phyloP scores from a whole-genome alignment of 2,329 filamentous ascomycete genomes.

The Epichloe glyceriae region DNA sequence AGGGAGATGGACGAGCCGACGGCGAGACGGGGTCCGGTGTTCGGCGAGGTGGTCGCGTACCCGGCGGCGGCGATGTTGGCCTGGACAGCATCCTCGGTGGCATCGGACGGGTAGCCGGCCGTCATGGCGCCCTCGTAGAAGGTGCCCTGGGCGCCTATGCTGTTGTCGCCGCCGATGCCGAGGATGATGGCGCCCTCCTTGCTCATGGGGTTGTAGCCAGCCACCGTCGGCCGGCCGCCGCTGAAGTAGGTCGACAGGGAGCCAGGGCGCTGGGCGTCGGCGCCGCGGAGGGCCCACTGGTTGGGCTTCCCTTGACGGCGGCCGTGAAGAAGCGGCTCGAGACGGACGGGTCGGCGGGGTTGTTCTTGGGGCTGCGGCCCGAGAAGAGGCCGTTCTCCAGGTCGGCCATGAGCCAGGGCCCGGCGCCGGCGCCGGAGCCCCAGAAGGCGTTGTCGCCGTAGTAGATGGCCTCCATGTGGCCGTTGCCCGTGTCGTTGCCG shows the following conservation, averaged over 20 bases:
- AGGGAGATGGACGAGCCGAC: constrained; percentile 39
- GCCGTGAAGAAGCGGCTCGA: constrained; percentile 43
- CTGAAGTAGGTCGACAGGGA: constrained; percentile 44
- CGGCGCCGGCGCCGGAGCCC: constrained; percentile 43
- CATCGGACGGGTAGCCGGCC: constrained; percentile 45
- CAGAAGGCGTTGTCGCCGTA: constrained; percentile 40
- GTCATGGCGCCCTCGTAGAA: constrained; percentile 57
- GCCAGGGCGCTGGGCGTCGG: constrained; percentile 36
- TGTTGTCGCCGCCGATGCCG: constrained; percentile 60
- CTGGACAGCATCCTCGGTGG: constrained; percentile 44
- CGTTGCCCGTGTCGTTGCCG: constrained; percentile 41
- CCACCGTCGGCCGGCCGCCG: constrained; percentile 35
- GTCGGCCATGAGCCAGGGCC: constrained; percentile 58
- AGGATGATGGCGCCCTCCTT: constrained; percentile 55
- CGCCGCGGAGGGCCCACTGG: constrained; percentile 47
- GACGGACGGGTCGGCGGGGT: constrained; percentile 39
- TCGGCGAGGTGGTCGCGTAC: constrained; percentile 22
- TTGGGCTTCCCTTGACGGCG: constrained; percentile 39
- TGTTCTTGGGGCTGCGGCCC: constrained; percentile 30
- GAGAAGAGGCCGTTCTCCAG: constrained; percentile 56
- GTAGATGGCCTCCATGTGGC: constrained; percentile 59
- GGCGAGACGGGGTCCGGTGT: constrained; percentile 31
- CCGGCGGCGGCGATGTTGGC: constrained; percentile 37
- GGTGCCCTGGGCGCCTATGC: constrained; percentile 43
- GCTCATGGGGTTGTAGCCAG: constrained; percentile 42